Percentiles rank a stretch among this genome's conserved stretches.
phyloP scores from a whole-genome alignment of 306 rosid genomes.

The Prunus kanzakura region DNA sequence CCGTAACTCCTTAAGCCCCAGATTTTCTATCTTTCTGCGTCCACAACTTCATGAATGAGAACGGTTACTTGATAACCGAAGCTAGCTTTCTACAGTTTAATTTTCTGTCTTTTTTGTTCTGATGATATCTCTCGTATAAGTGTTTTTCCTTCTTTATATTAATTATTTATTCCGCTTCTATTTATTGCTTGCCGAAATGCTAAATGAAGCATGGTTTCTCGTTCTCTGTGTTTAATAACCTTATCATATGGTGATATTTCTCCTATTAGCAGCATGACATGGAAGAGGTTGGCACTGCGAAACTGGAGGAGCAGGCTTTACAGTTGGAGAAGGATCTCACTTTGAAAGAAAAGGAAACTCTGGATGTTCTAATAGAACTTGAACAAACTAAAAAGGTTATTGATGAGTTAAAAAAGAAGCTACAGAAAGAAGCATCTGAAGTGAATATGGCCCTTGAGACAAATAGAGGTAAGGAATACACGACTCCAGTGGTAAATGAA shows the following conservation, averaged over 20 bases:
- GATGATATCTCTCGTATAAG: background rate
- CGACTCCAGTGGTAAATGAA: constrained; percentile 23
- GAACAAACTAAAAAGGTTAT: constrained; percentile 41
- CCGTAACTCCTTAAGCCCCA: no score
- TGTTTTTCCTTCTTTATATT: no score
- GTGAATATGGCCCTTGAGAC: constrained; percentile 22
- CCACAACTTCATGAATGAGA: background rate
- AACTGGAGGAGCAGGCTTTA: constrained; percentile 41
- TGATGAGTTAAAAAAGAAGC: constrained; percentile 44
- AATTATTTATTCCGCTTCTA: background rate
- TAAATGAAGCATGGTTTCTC: background rate
- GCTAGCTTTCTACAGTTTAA: background rate
- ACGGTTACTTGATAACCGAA: background rate
- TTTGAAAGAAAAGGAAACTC: constrained; percentile 53
- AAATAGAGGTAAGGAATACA: constrained; percentile 10
- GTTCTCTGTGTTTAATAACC: background rate
- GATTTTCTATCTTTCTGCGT: no score
- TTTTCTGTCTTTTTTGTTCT: background rate
- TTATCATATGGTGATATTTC: background rate
- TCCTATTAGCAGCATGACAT: constrained; percentile 24
- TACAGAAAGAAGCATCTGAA: constrained; percentile 49
- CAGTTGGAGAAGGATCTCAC: constrained; percentile 47
- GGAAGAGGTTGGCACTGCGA: constrained; percentile 33
- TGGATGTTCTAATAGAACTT: constrained; percentile 51
- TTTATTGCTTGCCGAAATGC: background rate